These are phyloP conservation scores for Coelastrella sp. DNA, from an alignment of 139 green algal species.

Conservation along the genomic window DNA sequence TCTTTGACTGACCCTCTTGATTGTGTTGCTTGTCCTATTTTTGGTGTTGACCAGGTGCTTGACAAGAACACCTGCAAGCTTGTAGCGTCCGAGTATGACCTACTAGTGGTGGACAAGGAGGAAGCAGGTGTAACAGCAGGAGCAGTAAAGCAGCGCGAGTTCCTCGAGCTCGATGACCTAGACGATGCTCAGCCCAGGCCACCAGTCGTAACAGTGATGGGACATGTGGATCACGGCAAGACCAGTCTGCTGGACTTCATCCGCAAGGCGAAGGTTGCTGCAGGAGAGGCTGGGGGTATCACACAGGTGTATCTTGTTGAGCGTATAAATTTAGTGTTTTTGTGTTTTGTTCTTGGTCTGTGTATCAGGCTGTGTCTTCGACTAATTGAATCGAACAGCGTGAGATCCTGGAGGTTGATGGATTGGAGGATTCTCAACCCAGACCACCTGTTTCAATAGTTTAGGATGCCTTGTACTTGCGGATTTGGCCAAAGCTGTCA, in stretches of 20 bases:
- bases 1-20: too few species aligned
- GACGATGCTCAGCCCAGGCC: slow-evolving; percentile 80
- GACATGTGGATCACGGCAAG: slow-evolving; percentile 99
- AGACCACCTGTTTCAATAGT: too few species aligned
- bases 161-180: slow-evolving; percentile 86
- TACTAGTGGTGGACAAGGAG: slow-evolving; percentile 73
- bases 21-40: too few species aligned
- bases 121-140: slow-evolving; percentile 46
- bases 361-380: too few species aligned
- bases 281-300: slow-evolving; percentile 98
- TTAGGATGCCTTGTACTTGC: too few species aligned
- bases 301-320: slow-evolving; percentile 71
- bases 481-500: too few species aligned
- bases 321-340: too few species aligned
- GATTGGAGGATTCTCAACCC: too few species aligned
- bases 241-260: slow-evolving; percentile 94
- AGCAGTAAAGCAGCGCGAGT: slow-evolving; percentile 73
- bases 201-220: slow-evolving; percentile 99
- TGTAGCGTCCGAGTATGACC: slow-evolving; percentile 82
- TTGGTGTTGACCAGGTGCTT: slow-evolving; percentile 53
- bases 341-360: too few species aligned
- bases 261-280: slow-evolving; percentile 89
- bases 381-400: too few species aligned
- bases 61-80: slow-evolving; percentile 81
- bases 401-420: too few species aligned